Evolutionary conservation across 1,284 basidiomycete species (phyloP).

Genomic region (Violaceomyces palustris): DNA sequence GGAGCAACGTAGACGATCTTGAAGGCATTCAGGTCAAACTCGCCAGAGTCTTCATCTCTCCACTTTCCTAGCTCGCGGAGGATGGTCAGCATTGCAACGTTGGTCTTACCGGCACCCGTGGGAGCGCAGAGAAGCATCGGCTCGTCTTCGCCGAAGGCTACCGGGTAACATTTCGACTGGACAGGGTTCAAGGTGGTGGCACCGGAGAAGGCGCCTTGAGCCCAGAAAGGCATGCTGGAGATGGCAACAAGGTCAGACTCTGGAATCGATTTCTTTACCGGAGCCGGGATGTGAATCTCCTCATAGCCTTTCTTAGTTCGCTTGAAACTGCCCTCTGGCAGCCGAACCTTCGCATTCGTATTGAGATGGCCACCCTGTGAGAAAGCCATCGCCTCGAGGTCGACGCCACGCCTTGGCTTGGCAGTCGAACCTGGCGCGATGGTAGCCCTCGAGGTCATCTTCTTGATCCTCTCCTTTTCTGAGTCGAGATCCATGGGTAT

Average conservation of each 20-base stretch:
- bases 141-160: conserved; percentile 86
- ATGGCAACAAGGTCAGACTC: conserved; percentile 70
- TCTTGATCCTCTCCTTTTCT: conserved; percentile 45
- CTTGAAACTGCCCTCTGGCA: conserved; percentile 97
- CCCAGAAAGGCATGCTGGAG: conserved; percentile 75
- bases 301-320: conserved; percentile 93
- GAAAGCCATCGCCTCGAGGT: conserved; percentile 92
- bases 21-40: conserved; percentile 84
- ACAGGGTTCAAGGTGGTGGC: conserved; percentile 81
- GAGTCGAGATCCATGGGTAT: conserved; percentile 71
- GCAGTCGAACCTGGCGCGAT: conserved; percentile 76
- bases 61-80: conserved; percentile 48
- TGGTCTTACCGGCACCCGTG: conserved; percentile 99
- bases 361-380: conserved; percentile 92
- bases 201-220: conserved; percentile 55
- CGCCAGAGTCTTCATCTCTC: conserved; percentile 68
- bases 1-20: conserved; percentile 98
- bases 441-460: conserved; percentile 77
- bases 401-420: conserved; percentile 78
- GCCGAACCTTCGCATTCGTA: conserved; percentile 96
- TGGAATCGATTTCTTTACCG: conserved; percentile 66
- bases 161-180: conserved; percentile 65
- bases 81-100: conserved; percentile 80
- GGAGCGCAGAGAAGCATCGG: conserved; percentile 94
- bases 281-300: conserved; percentile 94